Percentiles rank a stretch among this genome's conserved stretches.
Evolutionary conservation across 805 yeast genomes (phyloP).

Genomic region (Myxozyma kluyveri): DNA sequence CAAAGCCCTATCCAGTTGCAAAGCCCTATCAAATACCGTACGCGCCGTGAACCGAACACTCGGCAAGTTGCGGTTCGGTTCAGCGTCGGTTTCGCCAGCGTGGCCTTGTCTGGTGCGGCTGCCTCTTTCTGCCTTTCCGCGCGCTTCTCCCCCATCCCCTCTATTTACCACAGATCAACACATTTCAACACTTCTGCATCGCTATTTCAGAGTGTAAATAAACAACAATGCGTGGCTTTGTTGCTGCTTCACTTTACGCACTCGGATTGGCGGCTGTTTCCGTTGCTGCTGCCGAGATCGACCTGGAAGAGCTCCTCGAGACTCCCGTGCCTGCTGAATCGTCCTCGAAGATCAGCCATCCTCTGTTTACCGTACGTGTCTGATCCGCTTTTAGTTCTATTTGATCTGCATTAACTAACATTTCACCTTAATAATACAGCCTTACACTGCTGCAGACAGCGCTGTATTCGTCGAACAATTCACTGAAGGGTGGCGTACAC

Average conservation of each 20-base stretch:
- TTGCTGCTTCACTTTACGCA: constrained; percentile 14
- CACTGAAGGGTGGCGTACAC: constrained; percentile 36
- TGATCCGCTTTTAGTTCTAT: background rate
- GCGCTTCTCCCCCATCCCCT: background rate
- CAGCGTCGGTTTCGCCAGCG: background rate
- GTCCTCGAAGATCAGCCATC: constrained; percentile 7
- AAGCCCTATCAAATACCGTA: no score
- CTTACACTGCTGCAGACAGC: constrained; percentile 6
- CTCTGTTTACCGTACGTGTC: constrained; percentile 11
- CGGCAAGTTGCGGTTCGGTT: no score
- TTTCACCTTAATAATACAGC: background rate
- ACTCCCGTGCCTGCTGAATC: constrained; percentile 2
- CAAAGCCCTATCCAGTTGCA: no score
- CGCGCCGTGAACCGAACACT: no score
- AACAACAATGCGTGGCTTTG: constrained; percentile 19
- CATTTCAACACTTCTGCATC: background rate
- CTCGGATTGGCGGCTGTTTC: constrained; percentile 7
- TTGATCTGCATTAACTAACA: background rate
- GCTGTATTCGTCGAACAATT: constrained; percentile 47
- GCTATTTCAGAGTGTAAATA: no score
- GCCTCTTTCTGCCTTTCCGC: background rate
- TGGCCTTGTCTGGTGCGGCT: background rate
- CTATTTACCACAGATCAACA: background rate
- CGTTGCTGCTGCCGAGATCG: constrained; percentile 20
- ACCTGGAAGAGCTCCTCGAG: constrained; percentile 13